Base-by-base conservation (phyloP, 768 basidiomycete species). In the Panus rudis region DNA sequence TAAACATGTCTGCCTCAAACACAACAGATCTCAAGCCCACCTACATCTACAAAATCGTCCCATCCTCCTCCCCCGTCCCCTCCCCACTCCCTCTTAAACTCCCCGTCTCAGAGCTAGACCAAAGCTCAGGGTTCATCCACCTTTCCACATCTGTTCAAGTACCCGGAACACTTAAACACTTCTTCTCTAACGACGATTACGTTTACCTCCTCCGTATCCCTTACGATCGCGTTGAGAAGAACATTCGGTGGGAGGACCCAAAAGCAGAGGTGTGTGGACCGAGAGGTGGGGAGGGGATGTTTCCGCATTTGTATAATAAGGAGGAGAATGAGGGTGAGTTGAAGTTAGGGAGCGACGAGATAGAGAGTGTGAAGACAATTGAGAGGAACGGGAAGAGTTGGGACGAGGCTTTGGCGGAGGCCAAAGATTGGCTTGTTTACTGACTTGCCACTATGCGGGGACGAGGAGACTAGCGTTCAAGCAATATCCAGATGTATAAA, bases 31-130 rank as follows among this genome's bases (percentile, higher is more conserved):
- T 16, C 10, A 27, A 4, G 22, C 80, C 77, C 4, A 70, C 63
- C 3, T 79, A 78, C 58, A 41, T 83, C 47, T 84, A 82, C 66
- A 84, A 82, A 51, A 70, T 84, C 46, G 58, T 81, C 24, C 64
- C 70, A 11, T 53, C 63, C 28, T 61, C 68, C 7, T 50, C 67
- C 7, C 60, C 71, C n/a, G 66, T 71, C 0, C 51, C 62, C 16
- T 47, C 59, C 3, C 65, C 67, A 3, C 54, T 66, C n/a, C 60
- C 64, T 33, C 19, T 56, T 38, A 51, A 50, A 17, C 65, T 72
- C 48, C 63, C 63, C 37, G 53, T 66, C 13, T 63, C 63, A 44
- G 60, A 58, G 31, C 61, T 71, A 23, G 72, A 74, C 56, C 46
- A 41, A 20, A 49, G 63, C 25, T 67, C 69, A 39, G 68, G 70